Percentiles rank a stretch among this genome's conserved stretches.
phyloP scores from a whole-genome alignment of 345 rosid genomes.

The Orychophragmus violaceus region DNA sequence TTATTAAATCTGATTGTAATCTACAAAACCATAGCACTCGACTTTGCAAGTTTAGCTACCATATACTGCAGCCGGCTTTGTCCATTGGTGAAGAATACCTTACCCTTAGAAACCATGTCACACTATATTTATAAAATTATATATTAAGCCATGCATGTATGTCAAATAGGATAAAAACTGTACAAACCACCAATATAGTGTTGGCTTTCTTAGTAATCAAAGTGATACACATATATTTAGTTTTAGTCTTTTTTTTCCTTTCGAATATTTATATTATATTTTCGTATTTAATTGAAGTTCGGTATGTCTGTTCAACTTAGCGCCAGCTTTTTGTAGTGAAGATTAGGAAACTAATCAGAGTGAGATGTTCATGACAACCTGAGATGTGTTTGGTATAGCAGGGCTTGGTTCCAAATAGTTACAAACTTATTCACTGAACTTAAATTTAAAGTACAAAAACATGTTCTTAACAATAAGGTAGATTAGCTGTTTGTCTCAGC shows the following conservation, averaged over 20 bases:
- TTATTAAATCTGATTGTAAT: no score
- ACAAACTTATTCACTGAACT: background rate
- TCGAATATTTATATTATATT: background rate
- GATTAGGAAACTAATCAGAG: background rate
- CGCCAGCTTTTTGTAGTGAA: no score
- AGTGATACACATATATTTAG: background rate
- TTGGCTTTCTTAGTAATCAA: no score
- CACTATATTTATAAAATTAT: no score
- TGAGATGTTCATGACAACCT: background rate
- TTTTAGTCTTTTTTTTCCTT: background rate
- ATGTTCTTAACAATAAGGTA: background rate
- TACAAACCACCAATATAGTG: background rate
- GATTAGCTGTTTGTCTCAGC: slow-evolving; percentile 12
- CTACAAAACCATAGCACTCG: no score
- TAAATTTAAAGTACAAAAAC: slow-evolving; percentile 10
- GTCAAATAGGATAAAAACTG: background rate
- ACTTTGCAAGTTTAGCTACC: no score
- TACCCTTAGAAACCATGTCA: no score
- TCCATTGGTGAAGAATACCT: no score
- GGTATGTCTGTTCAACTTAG: background rate
- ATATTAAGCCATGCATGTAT: no score
- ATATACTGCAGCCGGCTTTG: no score
- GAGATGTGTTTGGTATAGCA: no score
- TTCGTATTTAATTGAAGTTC: slow-evolving; percentile 2
- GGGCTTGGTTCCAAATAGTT: background rate